Evolutionary conservation across 2,329 filamentous ascomycete genomes (phyloP).

Genomic region (Aschersonia sp.): DNA sequence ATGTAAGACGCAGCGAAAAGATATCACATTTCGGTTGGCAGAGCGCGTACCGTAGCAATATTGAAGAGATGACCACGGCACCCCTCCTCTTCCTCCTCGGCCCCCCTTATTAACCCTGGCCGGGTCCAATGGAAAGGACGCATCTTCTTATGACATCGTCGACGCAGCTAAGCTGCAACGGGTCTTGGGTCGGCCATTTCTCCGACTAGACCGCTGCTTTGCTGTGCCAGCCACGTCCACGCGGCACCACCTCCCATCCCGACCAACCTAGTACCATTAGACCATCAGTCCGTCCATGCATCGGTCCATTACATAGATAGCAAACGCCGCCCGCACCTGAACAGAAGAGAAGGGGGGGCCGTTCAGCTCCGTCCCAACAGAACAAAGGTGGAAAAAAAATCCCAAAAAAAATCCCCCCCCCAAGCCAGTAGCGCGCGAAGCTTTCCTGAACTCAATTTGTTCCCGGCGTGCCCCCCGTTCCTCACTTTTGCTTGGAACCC

Average conservation of each 20-base stretch:
- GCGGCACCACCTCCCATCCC: not conserved
- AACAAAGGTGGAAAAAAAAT: not conserved
- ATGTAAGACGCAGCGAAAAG: too few relatives aligned
- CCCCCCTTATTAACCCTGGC: too few relatives aligned
- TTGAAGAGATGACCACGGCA: too few relatives aligned
- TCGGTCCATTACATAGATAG: not conserved
- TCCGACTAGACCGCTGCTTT: not conserved
- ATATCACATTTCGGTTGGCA: too few relatives aligned
- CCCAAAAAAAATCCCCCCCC: not conserved
- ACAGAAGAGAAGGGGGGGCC: too few relatives aligned
- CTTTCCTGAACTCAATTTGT: not conserved
- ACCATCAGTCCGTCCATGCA: not conserved
- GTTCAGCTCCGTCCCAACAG: not conserved
- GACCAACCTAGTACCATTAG: not conserved
- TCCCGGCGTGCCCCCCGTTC: not conserved
- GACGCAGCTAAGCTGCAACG: too few relatives aligned
- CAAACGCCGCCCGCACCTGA: not conserved
- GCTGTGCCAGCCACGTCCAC: not conserved
- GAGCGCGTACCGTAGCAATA: too few relatives aligned
- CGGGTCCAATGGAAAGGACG: too few relatives aligned
- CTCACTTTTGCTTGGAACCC: slow-evolving; percentile 4
- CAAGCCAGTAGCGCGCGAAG: not conserved
- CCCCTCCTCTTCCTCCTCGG: too few relatives aligned
- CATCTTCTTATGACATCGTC: too few relatives aligned
- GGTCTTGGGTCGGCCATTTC: not conserved